phyloP scores from a whole-genome alignment of 768 basidiomycete genomes.

The Galerina sulciceps region DNA sequence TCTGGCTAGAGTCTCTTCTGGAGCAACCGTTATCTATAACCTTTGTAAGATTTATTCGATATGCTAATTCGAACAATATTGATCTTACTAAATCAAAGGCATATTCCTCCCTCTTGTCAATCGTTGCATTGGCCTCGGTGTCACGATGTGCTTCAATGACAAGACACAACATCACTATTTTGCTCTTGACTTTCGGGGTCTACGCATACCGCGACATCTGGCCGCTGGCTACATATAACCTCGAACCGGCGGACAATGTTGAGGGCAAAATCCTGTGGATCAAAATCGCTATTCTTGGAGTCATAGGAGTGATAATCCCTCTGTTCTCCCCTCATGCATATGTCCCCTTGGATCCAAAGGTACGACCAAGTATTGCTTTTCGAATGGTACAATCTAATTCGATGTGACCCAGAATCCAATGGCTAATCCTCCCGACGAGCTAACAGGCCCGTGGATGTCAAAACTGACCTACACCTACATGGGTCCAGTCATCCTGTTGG shows the following conservation, averaged over 20 bases:
- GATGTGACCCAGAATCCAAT: conserved; percentile 31
- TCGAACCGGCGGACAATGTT: conserved; percentile 44
- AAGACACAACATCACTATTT: conserved; percentile 25
- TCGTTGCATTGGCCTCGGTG: conserved; percentile 36
- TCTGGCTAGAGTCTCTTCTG: no score
- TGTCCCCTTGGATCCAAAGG: conserved; percentile 51
- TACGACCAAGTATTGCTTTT: conserved; percentile 8
- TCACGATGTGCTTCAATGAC: conserved; percentile 27
- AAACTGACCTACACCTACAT: conserved; percentile 53
- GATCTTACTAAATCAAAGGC: conserved; percentile 23
- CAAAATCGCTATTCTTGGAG: conserved; percentile 44
- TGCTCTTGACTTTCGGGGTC: conserved; percentile 37
- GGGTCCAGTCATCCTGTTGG: conserved; percentile 49
- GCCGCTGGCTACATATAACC: conserved; percentile 53
- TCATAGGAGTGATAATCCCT: conserved; percentile 51
- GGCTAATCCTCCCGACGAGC: conserved; percentile 43
- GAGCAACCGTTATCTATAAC: no score
- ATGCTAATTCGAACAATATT: no score
- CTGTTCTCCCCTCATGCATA: conserved; percentile 55
- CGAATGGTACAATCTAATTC: neutral
- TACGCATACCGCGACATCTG: conserved; percentile 59
- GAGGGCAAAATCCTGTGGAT: conserved; percentile 54
- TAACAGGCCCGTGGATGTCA: conserved; percentile 51
- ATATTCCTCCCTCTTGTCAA: conserved; percentile 43
- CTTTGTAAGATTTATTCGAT: no score